A percentile compares a stretch with the other conserved stretches of the same genome.
Conservation (phyloP, 2,329 filamentous ascomycete species). For the Ceratocystis cubensis region DNA sequence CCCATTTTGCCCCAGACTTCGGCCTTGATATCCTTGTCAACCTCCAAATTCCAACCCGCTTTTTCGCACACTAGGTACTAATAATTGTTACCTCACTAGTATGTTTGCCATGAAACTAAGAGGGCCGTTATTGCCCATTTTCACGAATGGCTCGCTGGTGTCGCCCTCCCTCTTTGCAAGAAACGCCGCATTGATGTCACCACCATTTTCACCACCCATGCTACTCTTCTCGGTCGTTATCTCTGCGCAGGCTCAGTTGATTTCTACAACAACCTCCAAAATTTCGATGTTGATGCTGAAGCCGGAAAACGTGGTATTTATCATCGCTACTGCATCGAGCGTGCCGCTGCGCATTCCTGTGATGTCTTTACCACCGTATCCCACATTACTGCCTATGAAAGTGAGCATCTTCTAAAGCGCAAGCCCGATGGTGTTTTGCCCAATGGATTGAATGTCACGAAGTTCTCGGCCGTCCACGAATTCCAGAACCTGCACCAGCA, state of each 20-base stretch:
- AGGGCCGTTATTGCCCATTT: constrained; percentile 94
- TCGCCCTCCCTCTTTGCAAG: constrained; percentile 81
- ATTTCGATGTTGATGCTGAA: constrained; percentile 91
- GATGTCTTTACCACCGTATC: constrained; percentile 99
- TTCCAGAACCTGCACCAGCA: constrained; percentile 97
- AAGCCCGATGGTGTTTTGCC: constrained; percentile 94
- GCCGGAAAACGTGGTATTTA: constrained; percentile 97
- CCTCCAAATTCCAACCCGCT: constrained; percentile 19
- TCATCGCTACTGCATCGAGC: constrained; percentile 95
- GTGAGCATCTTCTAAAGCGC: constrained; percentile 90
- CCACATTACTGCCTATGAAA: constrained; percentile 96
- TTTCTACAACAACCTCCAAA: constrained; percentile 98
- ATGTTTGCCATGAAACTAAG: constrained; percentile 82
- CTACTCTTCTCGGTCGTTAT: constrained; percentile 79
- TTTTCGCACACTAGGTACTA: not conserved
- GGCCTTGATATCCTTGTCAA: not conserved
- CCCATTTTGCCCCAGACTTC: constrained; percentile 14
- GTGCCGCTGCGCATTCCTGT: constrained; percentile 76
- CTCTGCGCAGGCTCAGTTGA: constrained; percentile 95
- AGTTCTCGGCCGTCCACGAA: constrained; percentile 96
- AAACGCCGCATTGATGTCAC: constrained; percentile 92
- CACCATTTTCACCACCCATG: constrained; percentile 97
- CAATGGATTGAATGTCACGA: constrained; percentile 95
- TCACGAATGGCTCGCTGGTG: constrained; percentile 96
- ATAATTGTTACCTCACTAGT: constrained; percentile 39